These are phyloP conservation scores for Phalaenopsis equestris DNA, from an alignment of 106 monocot species.

Conservation along the genomic window DNA sequence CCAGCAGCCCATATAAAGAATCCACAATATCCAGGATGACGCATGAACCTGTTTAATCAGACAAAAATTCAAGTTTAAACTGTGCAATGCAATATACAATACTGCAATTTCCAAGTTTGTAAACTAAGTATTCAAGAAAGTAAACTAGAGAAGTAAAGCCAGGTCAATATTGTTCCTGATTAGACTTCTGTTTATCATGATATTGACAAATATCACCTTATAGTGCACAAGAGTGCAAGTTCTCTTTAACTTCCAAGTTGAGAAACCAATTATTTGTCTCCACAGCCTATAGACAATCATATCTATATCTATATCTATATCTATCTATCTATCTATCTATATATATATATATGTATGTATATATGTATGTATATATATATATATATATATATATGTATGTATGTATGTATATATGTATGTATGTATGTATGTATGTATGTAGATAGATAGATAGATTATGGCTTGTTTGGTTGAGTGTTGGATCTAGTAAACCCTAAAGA, in stretches of 20 bases:
- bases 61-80: background rate
- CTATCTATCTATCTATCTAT: too few species aligned
- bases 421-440: too few species aligned
- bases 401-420: too few species aligned
- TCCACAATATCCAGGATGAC: constrained; percentile 93
- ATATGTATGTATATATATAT: too few species aligned
- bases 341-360: too few species aligned
- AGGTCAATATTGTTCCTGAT: background rate
- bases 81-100: background rate
- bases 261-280: too few species aligned
- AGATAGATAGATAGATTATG: too few species aligned
- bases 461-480: too few species aligned
- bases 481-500: too few species aligned
- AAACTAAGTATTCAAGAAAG: background rate
- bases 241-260: background rate
- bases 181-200: background rate
- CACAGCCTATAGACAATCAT: too few species aligned
- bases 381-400: too few species aligned
- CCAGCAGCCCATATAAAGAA: constrained; percentile 83
- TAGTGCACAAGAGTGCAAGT: background rate
- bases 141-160: background rate
- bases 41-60: constrained; percentile 45
- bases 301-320: too few species aligned
- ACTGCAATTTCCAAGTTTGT: background rate
- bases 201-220: background rate